These are phyloP conservation scores for Sugiyamaella valdiviana DNA, from an alignment of 805 yeast genomes.

Conservation along the genomic window DNA sequence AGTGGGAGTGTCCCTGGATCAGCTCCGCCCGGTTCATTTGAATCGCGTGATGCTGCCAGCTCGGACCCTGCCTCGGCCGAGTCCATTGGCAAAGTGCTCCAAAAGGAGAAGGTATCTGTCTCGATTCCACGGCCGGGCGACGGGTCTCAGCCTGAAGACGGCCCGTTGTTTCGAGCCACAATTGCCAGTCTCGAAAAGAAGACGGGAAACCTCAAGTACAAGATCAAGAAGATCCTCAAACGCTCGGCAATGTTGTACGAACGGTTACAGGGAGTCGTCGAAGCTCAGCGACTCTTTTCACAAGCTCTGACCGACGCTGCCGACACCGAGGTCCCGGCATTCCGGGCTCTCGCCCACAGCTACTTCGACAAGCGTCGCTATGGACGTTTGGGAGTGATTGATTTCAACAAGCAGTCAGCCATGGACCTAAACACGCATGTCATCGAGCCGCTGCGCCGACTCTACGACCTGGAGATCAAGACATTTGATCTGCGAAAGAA, in stretches of 20 bases:
- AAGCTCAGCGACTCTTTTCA: slow-evolving; percentile 31
- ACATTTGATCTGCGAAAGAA: slow-evolving; percentile 35
- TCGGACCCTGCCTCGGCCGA: slow-evolving; percentile 4
- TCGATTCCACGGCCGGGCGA: slow-evolving; percentile 27
- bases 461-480: slow-evolving; percentile 39
- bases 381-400: slow-evolving; percentile 16
- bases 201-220: slow-evolving; percentile 30
- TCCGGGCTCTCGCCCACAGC: slow-evolving; percentile 29
- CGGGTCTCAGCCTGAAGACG: slow-evolving; percentile 38
- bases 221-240: slow-evolving; percentile 34
- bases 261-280: slow-evolving; percentile 29
- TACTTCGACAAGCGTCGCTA: slow-evolving; percentile 23
- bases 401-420: slow-evolving; percentile 17
- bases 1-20: neutral
- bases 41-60: too few species aligned
- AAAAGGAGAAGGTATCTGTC: slow-evolving; percentile 13
- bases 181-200: slow-evolving; percentile 35
- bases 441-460: slow-evolving; percentile 34
- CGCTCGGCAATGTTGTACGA: slow-evolving; percentile 31
- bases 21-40: neutral
- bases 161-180: slow-evolving; percentile 40
- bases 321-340: slow-evolving; percentile 28
- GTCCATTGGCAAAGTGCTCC: slow-evolving; percentile 8
- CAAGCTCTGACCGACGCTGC: slow-evolving; percentile 30
- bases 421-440: slow-evolving; percentile 30